These are phyloP conservation scores for Penicillium sclerotiorum DNA, from an alignment of 2,329 filamentous ascomycete genomes.

Conservation along the genomic window DNA sequence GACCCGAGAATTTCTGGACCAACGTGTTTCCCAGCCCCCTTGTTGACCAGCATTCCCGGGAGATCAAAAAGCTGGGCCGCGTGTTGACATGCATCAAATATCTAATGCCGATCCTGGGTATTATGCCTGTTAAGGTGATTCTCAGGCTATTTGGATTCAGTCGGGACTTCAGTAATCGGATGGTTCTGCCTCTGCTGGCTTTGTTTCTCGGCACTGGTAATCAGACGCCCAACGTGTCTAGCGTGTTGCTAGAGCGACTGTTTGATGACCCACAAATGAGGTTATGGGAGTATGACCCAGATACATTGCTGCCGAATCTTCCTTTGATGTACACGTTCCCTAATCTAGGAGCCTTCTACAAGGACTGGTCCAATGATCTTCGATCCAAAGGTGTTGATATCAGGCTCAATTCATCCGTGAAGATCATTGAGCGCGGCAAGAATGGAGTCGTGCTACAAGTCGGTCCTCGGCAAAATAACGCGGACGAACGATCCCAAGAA, in stretches of 20 bases:
- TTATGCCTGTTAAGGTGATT: conserved; percentile 64
- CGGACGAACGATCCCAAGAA: not conserved
- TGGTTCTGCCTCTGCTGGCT: conserved; percentile 71
- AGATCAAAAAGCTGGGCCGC: conserved; percentile 57
- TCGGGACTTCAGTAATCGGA: conserved; percentile 69
- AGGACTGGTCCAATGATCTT: conserved; percentile 57
- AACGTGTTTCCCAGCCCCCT: conserved; percentile 63
- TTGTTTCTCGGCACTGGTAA: conserved; percentile 76
- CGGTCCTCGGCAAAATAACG: conserved; percentile 18
- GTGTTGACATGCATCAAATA: conserved; percentile 60
- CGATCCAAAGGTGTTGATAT: conserved; percentile 57
- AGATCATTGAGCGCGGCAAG: conserved; percentile 53
- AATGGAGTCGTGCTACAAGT: conserved; percentile 53
- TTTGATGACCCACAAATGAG: conserved; percentile 63
- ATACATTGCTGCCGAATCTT: conserved; percentile 57
- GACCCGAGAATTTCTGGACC: conserved; percentile 60
- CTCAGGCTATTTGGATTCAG: conserved; percentile 70
- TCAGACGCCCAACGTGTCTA: conserved; percentile 70
- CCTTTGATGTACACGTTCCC: conserved; percentile 65
- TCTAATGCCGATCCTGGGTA: conserved; percentile 58
- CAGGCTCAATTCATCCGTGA: conserved; percentile 41
- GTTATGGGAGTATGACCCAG: conserved; percentile 61
- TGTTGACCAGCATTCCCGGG: conserved; percentile 56
- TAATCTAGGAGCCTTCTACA: conserved; percentile 60
- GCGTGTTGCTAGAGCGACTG: conserved; percentile 65